Conservation (phyloP, 1,284 basidiomycete species). For the Abortiporus biennis region DNA sequence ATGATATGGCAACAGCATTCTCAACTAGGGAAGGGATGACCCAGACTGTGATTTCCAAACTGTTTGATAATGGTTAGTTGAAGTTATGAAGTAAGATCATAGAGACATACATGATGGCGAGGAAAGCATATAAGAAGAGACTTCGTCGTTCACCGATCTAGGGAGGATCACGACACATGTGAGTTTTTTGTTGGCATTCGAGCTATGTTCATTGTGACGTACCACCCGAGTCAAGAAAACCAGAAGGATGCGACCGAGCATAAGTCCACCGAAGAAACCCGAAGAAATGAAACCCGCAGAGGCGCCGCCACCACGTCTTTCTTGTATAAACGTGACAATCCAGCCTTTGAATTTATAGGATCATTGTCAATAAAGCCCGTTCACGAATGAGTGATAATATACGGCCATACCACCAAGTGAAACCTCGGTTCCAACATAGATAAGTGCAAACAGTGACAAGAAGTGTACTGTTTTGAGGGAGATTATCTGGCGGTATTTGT, state of each 20-base stretch:
- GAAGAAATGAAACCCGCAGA: slow-evolving; percentile 30
- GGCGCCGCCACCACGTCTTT: slow-evolving; percentile 26
- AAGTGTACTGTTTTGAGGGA: slow-evolving; percentile 47
- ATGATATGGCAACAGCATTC: slow-evolving; percentile 51
- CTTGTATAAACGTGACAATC: slow-evolving; percentile 53
- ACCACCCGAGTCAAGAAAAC: slow-evolving; percentile 36
- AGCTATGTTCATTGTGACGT: slow-evolving; percentile 37
- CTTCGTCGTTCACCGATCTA: slow-evolving; percentile 50
- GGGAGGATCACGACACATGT: background rate
- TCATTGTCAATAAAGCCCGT: background rate
- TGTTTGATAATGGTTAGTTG: slow-evolving; percentile 17
- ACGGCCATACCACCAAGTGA: slow-evolving; percentile 46
- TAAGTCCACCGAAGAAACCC: slow-evolving; percentile 40
- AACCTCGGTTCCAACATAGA: slow-evolving; percentile 66
- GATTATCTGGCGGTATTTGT: slow-evolving; percentile 51
- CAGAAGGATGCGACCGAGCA: slow-evolving; percentile 47
- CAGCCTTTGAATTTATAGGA: slow-evolving; percentile 32
- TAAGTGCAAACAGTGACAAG: slow-evolving; percentile 53
- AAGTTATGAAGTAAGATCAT: background rate
- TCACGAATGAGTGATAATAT: background rate
- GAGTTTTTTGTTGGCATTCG: background rate
- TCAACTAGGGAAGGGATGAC: slow-evolving; percentile 52
- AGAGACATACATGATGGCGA: slow-evolving; percentile 45
- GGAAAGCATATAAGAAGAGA: slow-evolving; percentile 44
- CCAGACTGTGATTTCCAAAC: slow-evolving; percentile 61